phyloP scores from a whole-genome alignment of 768 basidiomycete species.

The Phylloporus scabripes region DNA sequence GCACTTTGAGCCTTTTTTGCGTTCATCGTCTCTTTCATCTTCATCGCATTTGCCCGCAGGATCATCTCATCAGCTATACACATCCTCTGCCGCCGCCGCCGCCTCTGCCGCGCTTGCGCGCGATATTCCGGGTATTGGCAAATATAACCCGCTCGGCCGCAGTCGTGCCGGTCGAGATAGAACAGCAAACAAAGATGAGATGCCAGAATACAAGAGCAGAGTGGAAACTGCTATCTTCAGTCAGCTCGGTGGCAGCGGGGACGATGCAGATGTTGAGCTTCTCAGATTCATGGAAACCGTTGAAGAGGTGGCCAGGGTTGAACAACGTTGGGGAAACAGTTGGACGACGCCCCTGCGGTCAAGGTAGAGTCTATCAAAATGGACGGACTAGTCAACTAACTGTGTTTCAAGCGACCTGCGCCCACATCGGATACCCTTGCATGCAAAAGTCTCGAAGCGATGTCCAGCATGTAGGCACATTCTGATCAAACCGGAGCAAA shows the following conservation, averaged over 20 bases:
- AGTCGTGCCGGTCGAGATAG: slow-evolving; percentile 52
- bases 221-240: slow-evolving; percentile 58
- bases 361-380: slow-evolving; percentile 36
- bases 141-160: slow-evolving; percentile 61
- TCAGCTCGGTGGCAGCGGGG: slow-evolving; percentile 50
- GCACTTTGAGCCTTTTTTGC: slow-evolving; percentile 93
- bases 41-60: slow-evolving; percentile 49
- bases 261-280: slow-evolving; percentile 66
- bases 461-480: slow-evolving; percentile 94
- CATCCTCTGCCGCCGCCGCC: slow-evolving; percentile 81
- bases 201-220: slow-evolving; percentile 69
- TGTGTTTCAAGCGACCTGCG: slow-evolving; percentile 60
- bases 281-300: slow-evolving; percentile 58
- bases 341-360: slow-evolving; percentile 67
- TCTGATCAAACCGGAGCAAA: slow-evolving; percentile 96
- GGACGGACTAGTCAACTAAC: not conserved
- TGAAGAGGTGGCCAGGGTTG: slow-evolving; percentile 61
- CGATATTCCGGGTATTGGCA: slow-evolving; percentile 78
- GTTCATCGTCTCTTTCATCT: slow-evolving; percentile 71
- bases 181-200: slow-evolving; percentile 67
- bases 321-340: slow-evolving; percentile 76
- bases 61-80: slow-evolving; percentile 66
- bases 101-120: slow-evolving; percentile 85
- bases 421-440: slow-evolving; percentile 87
- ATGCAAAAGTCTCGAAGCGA: slow-evolving; percentile 92